Base-by-base conservation (phyloP, 495 filamentous ascomycete genomes). In the Bathelium albidoporum region DNA sequence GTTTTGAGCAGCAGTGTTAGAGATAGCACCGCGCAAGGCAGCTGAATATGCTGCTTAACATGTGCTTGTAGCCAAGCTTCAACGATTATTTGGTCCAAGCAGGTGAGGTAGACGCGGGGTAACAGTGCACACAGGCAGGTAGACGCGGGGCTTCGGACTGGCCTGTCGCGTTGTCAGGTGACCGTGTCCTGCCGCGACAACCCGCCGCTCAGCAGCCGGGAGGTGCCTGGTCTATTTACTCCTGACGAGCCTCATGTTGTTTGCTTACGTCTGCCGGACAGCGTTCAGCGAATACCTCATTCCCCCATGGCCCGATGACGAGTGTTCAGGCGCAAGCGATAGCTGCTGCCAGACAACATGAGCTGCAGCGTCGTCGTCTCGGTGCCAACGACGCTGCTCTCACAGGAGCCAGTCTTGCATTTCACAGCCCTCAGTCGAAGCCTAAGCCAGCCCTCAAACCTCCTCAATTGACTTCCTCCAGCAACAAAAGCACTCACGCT, bases 151-250 rank as follows among this genome's bases (percentile, higher is more conserved):
- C n/a, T n/a, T n/a, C n/a, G n/a, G n/a, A n/a, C n/a, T n/a, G n/a
- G n/a, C n/a, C n/a, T n/a, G n/a, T 55, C 49, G 49, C 49, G 49
- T 9, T 55, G 49, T 55, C 49, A 55, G 20, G 49, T 55, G 49
- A 55, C 24, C 49, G 49, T 29, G 49, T 55, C 29, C 5, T 55
- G 49, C 49, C 49, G 20, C 20, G 12, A 9, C 44, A 18, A 5
- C 44, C 44, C 20, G 5, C 44, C 5, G 20, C 44, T 1, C 5
- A 49, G 44, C 20, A 16, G 0, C 43, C 43, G 43, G 43, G 43
- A 3, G 18, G 18, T 49, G 9, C 34, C 34, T 39, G 5, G 14
- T 14, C 14, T 39, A 14, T 39, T 39, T 39, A 14, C 34, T 5
- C 5, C 34, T 5, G 34, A 5, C 20, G 43, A 18, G 10, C 49